Evolutionary conservation across 306 rosid genomes (phyloP).

Genomic region (Malus asiatica): DNA sequence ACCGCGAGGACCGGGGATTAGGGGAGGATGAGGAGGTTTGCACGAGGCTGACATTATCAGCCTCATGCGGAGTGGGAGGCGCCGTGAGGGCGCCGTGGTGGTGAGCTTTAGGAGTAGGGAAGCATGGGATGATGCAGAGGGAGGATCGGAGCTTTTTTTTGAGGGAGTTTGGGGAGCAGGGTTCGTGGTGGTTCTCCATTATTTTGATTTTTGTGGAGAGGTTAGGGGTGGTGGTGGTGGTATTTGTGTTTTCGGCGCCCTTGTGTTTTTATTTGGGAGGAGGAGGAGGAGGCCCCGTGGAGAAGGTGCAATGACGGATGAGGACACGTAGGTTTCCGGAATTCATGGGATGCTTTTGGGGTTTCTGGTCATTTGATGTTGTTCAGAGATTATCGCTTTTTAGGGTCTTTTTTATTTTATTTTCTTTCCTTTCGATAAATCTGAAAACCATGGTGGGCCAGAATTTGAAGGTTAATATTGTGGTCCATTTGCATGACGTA

Average conservation of each 20-base stretch:
- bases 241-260: not conserved
- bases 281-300: not conserved
- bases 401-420: not conserved
- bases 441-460: not conserved
- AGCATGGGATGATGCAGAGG: conserved; percentile 36
- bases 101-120: not conserved
- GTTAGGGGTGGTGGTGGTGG: not conserved
- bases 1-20: not conserved
- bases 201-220: not conserved
- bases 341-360: not conserved
- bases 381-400: not conserved
- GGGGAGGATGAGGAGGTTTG: conserved; percentile 29
- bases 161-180: conserved; percentile 30
- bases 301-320: conserved; percentile 21
- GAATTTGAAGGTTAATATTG: not conserved
- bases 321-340: conserved; percentile 7
- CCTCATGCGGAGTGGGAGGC: not conserved
- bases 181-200: not conserved
- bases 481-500: not conserved
- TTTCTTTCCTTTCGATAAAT: not conserved
- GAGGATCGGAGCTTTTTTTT: conserved; percentile 37
- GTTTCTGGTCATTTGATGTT: not conserved
- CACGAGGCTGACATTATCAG: conserved; percentile 10
- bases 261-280: not conserved
- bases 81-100: conserved; percentile 10